Conservation (phyloP, 495 filamentous ascomycete genomes). For the Neurospora sublineolata region DNA sequence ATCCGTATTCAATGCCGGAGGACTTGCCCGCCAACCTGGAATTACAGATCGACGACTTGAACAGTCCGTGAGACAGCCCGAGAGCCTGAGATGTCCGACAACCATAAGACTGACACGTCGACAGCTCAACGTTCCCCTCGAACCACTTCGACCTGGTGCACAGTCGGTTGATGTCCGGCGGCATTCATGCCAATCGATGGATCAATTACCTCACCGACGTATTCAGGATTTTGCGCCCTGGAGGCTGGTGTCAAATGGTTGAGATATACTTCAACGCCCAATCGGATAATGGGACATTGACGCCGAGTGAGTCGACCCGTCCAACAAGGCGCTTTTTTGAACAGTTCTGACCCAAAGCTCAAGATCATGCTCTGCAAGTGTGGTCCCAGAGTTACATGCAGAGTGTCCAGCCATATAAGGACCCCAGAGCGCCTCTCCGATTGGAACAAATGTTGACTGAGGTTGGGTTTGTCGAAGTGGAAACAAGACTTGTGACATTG, state of each 20-base stretch:
- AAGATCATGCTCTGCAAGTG: slow-evolving; percentile 56
- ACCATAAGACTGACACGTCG: neutral
- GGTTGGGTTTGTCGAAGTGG: slow-evolving; percentile 66
- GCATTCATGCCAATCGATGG: slow-evolving; percentile 72
- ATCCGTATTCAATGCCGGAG: slow-evolving; percentile 60
- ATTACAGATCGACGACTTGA: slow-evolving; percentile 71
- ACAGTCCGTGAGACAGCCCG: slow-evolving; percentile 42
- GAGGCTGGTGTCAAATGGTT: slow-evolving; percentile 85
- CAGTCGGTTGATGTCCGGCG: slow-evolving; percentile 66
- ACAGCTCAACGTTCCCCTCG: slow-evolving; percentile 57
- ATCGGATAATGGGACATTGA: slow-evolving; percentile 78
- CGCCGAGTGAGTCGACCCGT: slow-evolving; percentile 32
- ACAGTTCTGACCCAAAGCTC: slow-evolving; percentile 3
- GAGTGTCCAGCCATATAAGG: slow-evolving; percentile 55
- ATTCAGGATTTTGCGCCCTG: slow-evolving; percentile 37
- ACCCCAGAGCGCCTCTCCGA: slow-evolving; percentile 55
- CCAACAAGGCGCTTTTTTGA: neutral
- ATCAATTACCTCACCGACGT: slow-evolving; percentile 69
- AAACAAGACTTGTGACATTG: slow-evolving; percentile 54
- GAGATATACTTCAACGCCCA: slow-evolving; percentile 84
- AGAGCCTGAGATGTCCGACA: neutral
- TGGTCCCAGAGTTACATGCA: slow-evolving; percentile 63
- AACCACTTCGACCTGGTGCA: slow-evolving; percentile 87
- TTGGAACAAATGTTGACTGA: slow-evolving; percentile 50
- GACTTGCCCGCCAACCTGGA: slow-evolving; percentile 58